Conservation (phyloP, 495 filamentous ascomycete species). For the Penicillium ucsense region DNA sequence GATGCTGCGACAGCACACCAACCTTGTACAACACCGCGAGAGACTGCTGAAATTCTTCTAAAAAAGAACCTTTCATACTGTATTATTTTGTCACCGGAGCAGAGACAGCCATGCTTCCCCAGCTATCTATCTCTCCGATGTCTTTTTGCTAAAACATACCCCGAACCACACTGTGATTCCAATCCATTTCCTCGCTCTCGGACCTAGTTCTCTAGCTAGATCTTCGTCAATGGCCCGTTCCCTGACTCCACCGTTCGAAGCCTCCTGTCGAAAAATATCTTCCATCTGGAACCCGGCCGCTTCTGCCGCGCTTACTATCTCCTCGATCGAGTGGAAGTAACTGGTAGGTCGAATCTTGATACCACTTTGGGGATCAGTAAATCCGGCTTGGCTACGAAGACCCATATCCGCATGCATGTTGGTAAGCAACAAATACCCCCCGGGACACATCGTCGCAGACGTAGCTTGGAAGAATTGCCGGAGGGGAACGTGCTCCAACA, state of each 20-base stretch:
- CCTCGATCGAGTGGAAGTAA: slow-evolving; percentile 45
- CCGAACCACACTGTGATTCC: slow-evolving; percentile 60
- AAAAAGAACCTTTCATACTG: slow-evolving; percentile 4
- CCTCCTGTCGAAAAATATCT: slow-evolving; percentile 12
- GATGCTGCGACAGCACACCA: slow-evolving; percentile 31
- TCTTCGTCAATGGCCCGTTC: slow-evolving; percentile 44
- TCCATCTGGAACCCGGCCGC: slow-evolving; percentile 42
- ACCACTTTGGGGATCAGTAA: slow-evolving; percentile 46
- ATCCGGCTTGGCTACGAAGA: slow-evolving; percentile 52
- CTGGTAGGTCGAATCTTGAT: slow-evolving; percentile 54
- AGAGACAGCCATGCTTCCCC: slow-evolving; percentile 3
- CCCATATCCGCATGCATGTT: slow-evolving; percentile 74
- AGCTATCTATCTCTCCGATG: not conserved
- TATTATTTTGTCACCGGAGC: slow-evolving; percentile 9
- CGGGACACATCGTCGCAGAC: slow-evolving; percentile 34
- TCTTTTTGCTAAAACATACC: slow-evolving; percentile 41
- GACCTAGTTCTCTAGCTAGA: slow-evolving; percentile 41
- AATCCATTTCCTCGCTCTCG: slow-evolving; percentile 59
- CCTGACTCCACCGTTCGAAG: slow-evolving; percentile 6
- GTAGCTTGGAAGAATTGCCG: slow-evolving; percentile 45
- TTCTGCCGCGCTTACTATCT: slow-evolving; percentile 46
- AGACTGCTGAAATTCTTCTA: slow-evolving; percentile 33
- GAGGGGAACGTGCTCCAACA: slow-evolving; percentile 59
- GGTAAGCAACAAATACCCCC: slow-evolving; percentile 51
- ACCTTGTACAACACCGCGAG: slow-evolving; percentile 46